These are phyloP conservation scores for Fraxinus platypoda DNA, from an alignment of 305 asterid genomes.

Conservation along the genomic window DNA sequence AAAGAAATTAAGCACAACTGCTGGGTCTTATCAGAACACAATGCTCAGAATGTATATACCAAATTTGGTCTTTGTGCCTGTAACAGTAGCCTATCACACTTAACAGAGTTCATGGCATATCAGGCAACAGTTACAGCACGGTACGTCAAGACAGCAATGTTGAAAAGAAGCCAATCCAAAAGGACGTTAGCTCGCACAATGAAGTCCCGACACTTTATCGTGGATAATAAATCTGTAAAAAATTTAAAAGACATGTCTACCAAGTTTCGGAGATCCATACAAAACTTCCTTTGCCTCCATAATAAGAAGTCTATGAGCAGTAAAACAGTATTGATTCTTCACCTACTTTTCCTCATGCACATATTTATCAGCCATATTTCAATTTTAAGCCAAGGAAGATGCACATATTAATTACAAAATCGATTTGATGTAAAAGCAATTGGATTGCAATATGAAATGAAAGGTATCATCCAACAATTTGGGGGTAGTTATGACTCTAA, in stretches of 20 bases:
- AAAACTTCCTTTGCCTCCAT: neutral
- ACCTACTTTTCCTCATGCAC: neutral
- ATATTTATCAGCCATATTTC: neutral
- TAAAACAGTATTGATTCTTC: neutral
- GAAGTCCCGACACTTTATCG: neutral
- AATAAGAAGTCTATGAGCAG: neutral
- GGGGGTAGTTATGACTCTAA: neutral
- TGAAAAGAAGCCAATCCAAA: neutral
- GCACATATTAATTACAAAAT: neutral
- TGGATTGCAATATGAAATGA: neutral
- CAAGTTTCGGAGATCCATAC: neutral
- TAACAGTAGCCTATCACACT: conserved; percentile 10
- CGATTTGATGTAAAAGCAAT: neutral
- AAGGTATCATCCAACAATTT: neutral
- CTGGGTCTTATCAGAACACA: neutral
- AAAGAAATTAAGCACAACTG: conserved; percentile 9
- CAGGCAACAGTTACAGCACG: neutral
- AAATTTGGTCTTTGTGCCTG: neutral
- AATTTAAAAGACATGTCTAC: neutral
- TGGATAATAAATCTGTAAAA: conserved; percentile 2
- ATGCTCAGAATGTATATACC: conserved; percentile 11
- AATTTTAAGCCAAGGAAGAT: neutral
- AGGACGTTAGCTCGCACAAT: neutral
- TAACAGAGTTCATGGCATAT: neutral
- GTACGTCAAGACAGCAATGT: conserved; percentile 2